phyloP scores from a whole-genome alignment of 1,139 yeast genomes.

The Yarrowia galli region DNA sequence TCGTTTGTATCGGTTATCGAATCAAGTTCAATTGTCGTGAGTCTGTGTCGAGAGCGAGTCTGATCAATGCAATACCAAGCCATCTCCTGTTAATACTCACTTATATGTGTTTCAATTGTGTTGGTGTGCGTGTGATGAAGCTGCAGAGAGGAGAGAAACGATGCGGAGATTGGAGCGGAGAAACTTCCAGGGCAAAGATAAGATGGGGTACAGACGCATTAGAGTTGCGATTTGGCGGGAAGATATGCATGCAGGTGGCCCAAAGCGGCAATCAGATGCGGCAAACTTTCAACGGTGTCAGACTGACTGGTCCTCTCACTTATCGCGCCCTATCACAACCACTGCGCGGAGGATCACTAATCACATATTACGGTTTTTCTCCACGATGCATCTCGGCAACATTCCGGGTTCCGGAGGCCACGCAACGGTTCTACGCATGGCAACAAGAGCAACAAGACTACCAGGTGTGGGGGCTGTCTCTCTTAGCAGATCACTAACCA shows the following conservation, averaged over 20 bases:
- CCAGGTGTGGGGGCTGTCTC: neutral
- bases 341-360: constrained; percentile 11
- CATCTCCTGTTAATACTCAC: neutral
- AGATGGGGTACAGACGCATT: constrained; percentile 15
- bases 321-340: constrained; percentile 18
- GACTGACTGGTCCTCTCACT: neutral
- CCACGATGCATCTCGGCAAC: constrained; percentile 15
- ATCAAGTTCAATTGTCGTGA: neutral
- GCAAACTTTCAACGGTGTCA: constrained; percentile 30
- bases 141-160: neutral
- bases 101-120: neutral
- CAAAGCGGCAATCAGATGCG: constrained; percentile 20
- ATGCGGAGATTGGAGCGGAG: constrained; percentile 29
- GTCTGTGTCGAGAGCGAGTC: neutral
- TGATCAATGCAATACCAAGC: neutral
- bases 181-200: constrained; percentile 34
- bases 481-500: constrained; percentile 11
- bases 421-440: neutral
- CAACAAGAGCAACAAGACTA: neutral
- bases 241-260: neutral
- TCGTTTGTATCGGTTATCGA: neutral
- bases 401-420: neutral
- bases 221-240: neutral
- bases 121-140: neutral
- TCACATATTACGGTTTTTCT: neutral